phyloP scores from a whole-genome alignment of 257 asterid species.

The Nicotiana paniculata region DNA sequence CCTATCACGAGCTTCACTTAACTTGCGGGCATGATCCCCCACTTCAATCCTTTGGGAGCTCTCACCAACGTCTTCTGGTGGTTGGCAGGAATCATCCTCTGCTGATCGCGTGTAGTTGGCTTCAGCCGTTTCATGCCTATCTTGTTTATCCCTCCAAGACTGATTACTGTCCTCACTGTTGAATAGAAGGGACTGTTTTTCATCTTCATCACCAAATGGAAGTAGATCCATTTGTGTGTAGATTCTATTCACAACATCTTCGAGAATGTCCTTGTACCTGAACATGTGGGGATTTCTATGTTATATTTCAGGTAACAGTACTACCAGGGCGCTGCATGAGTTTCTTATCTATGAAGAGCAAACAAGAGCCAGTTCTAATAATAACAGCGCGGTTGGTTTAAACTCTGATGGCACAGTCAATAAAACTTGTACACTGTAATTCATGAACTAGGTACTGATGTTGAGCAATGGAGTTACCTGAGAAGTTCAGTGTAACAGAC shows the following conservation, averaged over 20 bases:
- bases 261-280: slow-evolving; percentile 61
- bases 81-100: slow-evolving; percentile 47
- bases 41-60: slow-evolving; percentile 18
- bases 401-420: background rate
- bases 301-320: background rate
- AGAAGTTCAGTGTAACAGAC: background rate
- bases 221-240: slow-evolving; percentile 68
- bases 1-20: slow-evolving; percentile 72
- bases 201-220: slow-evolving; percentile 85
- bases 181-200: slow-evolving; percentile 47
- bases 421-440: background rate
- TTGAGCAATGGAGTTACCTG: background rate
- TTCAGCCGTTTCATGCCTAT: slow-evolving; percentile 44
- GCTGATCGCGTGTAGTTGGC: slow-evolving; percentile 33
- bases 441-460: background rate
- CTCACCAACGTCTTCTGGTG: slow-evolving; percentile 25
- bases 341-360: background rate
- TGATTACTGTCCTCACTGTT: slow-evolving; percentile 93
- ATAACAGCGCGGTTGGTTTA: background rate
- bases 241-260: slow-evolving; percentile 51
- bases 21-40: slow-evolving; percentile 45
- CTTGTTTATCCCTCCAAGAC: slow-evolving; percentile 60
- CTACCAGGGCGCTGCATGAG: background rate
- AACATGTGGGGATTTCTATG: background rate
- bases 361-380: background rate